Conservation (phyloP, 2,329 filamentous ascomycete species). For the Penicillium verrucosum region DNA sequence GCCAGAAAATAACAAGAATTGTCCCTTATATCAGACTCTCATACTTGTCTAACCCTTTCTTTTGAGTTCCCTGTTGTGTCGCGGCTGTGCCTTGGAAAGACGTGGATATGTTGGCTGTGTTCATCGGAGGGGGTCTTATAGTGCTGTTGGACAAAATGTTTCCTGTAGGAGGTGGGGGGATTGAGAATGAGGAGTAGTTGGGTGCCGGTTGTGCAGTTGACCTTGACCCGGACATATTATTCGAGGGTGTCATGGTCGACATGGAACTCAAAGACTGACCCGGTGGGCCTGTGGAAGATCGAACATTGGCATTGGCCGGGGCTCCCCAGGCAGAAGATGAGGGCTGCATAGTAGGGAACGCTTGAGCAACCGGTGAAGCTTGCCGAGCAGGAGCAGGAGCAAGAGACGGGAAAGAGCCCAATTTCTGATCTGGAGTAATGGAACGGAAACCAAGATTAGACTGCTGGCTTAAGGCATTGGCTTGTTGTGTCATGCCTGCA, state of each 20-base stretch:
- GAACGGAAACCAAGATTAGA: constrained; percentile 40
- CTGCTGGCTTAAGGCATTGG: constrained; percentile 17
- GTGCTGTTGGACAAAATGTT: constrained; percentile 20
- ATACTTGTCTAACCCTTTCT: constrained; percentile 53
- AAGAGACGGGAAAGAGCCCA: constrained; percentile 49
- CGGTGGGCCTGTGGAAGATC: constrained; percentile 16
- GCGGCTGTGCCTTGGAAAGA: constrained; percentile 26
- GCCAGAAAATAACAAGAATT: constrained; percentile 5
- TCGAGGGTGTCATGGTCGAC: constrained; percentile 24
- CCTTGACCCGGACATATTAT: constrained; percentile 13
- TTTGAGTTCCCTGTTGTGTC: constrained; percentile 27
- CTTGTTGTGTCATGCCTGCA: constrained; percentile 17
- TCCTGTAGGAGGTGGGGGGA: constrained; percentile 40
- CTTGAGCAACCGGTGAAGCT: constrained; percentile 26
- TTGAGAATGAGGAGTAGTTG: constrained; percentile 40
- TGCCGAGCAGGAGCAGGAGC: constrained; percentile 44
- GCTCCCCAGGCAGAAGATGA: constrained; percentile 27
- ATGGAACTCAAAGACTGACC: constrained; percentile 25
- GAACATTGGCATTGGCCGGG: constrained; percentile 14
- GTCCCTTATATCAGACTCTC: constrained; percentile 51
- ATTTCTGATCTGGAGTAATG: constrained; percentile 52
- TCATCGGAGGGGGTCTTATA: constrained; percentile 16
- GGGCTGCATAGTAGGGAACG: constrained; percentile 31
- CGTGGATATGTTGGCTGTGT: constrained; percentile 14
- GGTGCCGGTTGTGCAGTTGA: constrained; percentile 20